Base-by-base conservation (phyloP, 1,284 basidiomycete species). In the Volvariella surrecta region DNA sequence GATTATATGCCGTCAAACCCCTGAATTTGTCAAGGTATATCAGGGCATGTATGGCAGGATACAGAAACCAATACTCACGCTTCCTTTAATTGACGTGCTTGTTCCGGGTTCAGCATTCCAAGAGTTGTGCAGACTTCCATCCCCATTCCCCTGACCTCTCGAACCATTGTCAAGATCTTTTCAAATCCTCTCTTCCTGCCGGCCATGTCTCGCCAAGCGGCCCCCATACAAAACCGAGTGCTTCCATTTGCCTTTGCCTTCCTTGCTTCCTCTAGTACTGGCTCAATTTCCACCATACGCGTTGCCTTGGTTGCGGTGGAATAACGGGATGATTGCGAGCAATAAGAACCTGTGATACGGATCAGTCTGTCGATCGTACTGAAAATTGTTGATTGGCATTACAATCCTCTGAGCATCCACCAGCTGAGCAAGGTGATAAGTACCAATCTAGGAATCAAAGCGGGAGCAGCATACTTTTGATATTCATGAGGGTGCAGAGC, bases 91-190 rank as follows among this genome's bases (percentile, higher is more conserved):
- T 84, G 82, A 51, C 69, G 72, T n/a, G 95, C 95, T 65, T 99
- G 95, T 46, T 95, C 92, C 17, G 92, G 84, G 2, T 82, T 82
- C 37, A 99, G 71, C 95, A 99, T 98, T 43, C 95, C 95, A 24
- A 99, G 76, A 3, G 95, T 99, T 17, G 95, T 98, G 73, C 95
- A 99, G 28, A 99, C 95, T 71, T 93, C 90, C 90, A 93, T 92
- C 32, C 79, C 88, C 90, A 93, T 93, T 19, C 75, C 82, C 50
- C 89, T 77, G 57, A 91, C 83, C 61, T 89, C 80, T 49, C 74
- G 68, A 58, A 99, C 95, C 94, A 98, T 99, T 51, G 82, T 72
- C 48, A 99, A 68, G 57, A 99, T 98, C 53, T 82, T 79, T 60
- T 97, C 88, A 56, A 99, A 99, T 1, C 94, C 94, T 41, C 89